These are phyloP conservation scores for Apiotrichum siamense DNA, from an alignment of 1,284 basidiomycete species.

Conservation along the genomic window DNA sequence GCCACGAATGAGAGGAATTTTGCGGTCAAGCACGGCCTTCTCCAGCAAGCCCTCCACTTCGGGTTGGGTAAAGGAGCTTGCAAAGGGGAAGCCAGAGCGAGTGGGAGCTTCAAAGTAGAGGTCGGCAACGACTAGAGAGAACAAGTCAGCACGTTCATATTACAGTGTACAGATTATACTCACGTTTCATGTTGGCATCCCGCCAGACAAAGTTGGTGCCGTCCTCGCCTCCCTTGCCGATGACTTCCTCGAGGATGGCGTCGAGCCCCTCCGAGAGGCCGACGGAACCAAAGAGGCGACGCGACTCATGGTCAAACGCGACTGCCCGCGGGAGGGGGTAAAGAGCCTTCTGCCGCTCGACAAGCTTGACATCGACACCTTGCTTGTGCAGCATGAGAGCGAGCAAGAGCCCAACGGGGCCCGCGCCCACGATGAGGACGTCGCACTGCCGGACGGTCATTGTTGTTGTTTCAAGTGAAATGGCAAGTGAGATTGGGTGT, in stretches of 20 bases:
- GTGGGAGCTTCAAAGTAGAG: conserved; percentile 10
- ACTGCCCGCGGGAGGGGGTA: conserved; percentile 23
- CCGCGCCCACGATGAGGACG: conserved; percentile 12
- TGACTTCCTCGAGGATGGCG: conserved; percentile 9
- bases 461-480: not conserved
- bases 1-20: conserved; percentile 4
- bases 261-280: conserved; percentile 11
- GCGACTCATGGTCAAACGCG: conserved; percentile 20
- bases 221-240: conserved; percentile 12
- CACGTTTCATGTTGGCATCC: conserved; percentile 15
- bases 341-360: conserved; percentile 20
- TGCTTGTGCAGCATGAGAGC: conserved; percentile 15
- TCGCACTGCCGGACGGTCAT: conserved; percentile 8
- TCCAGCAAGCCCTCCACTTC: conserved; percentile 12
- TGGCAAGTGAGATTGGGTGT: not conserved
- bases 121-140: conserved; percentile 8
- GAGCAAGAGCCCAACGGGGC: conserved; percentile 9
- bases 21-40: conserved; percentile 1
- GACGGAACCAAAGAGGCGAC: conserved; percentile 11
- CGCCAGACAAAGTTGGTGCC: conserved; percentile 20
- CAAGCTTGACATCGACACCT: conserved; percentile 16
- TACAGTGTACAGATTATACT: not conserved
- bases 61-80: conserved; percentile 16
- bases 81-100: conserved; percentile 16
- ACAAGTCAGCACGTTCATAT: not conserved